These are phyloP conservation scores for Candida insectalens DNA, from an alignment of 805 yeast genomes.

Conservation along the genomic window DNA sequence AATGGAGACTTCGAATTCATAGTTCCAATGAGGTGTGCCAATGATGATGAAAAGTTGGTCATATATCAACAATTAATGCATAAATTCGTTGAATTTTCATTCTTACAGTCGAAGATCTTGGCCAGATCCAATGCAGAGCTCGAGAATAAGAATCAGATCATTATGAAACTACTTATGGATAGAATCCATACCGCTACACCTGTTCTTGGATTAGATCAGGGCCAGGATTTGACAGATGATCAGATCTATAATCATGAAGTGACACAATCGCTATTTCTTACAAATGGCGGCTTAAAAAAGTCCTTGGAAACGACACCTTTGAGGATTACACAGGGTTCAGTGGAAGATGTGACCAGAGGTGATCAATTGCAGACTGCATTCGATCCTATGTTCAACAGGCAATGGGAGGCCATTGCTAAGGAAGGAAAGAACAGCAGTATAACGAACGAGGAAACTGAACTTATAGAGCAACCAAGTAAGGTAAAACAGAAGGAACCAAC, in stretches of 20 bases:
- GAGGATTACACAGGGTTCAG: background rate
- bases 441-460: background rate
- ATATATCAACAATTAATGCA: constrained; percentile 1
- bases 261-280: constrained; percentile 10
- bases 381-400: background rate
- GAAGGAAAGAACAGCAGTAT: background rate
- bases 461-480: background rate
- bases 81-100: constrained; percentile 5
- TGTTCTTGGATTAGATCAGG: constrained; percentile 2
- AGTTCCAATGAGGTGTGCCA: constrained; percentile 1
- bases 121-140: constrained; percentile 8
- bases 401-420: constrained; percentile 1
- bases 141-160: constrained; percentile 13
- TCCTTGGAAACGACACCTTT: constrained; percentile 8
- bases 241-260: constrained; percentile 11
- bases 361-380: background rate
- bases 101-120: constrained; percentile 7
- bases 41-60: background rate
- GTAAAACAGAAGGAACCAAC: background rate
- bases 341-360: background rate
- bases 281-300: constrained; percentile 7
- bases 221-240: constrained; percentile 6
- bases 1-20: constrained; percentile 1
- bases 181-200: constrained; percentile 14
- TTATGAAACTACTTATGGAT: constrained; percentile 12